A percentile compares a stretch with the other conserved stretches of the same genome.
These are phyloP conservation scores for Dendrobium chrysotoxum DNA, from an alignment of 106 monocot species.

Conservation along the genomic window DNA sequence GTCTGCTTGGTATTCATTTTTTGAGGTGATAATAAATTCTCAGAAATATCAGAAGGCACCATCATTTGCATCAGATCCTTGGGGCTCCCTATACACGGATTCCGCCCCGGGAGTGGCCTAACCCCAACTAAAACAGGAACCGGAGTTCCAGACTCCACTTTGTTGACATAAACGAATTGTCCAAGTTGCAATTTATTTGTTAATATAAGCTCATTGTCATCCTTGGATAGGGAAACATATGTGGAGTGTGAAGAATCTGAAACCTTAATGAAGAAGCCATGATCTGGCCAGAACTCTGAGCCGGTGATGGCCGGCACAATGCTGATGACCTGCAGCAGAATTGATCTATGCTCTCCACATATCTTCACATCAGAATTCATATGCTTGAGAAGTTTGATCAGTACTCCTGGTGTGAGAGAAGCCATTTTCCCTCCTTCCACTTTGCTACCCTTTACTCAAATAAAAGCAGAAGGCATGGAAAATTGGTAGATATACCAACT, in stretches of 20 bases:
- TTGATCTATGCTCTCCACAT: slow-evolving; percentile 67
- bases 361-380: slow-evolving; percentile 59
- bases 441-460: slow-evolving; percentile 1
- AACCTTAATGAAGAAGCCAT: slow-evolving; percentile 92
- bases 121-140: slow-evolving; percentile 84
- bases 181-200: slow-evolving; percentile 82
- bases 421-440: slow-evolving; percentile 43
- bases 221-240: slow-evolving; percentile 76
- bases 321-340: slow-evolving; percentile 86
- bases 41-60: slow-evolving; percentile 29
- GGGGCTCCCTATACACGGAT: slow-evolving; percentile 70
- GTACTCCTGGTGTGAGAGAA: slow-evolving; percentile 73
- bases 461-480: background rate
- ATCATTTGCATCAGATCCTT: slow-evolving; percentile 85
- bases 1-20: slow-evolving; percentile 6
- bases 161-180: slow-evolving; percentile 92
- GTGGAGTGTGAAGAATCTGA: slow-evolving; percentile 91
- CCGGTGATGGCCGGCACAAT: slow-evolving; percentile 86
- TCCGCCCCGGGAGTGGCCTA: slow-evolving; percentile 64
- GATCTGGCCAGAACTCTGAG: slow-evolving; percentile 73
- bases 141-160: slow-evolving; percentile 46
- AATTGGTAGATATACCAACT: background rate
- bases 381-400: slow-evolving; percentile 76
- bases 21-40: slow-evolving; percentile 11
- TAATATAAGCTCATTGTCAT: slow-evolving; percentile 77